A percentile compares a stretch with the other conserved stretches of the same genome.
phyloP scores from a whole-genome alignment of 371 early-diverging fungal genomes.

The Zychaea mexicana region DNA sequence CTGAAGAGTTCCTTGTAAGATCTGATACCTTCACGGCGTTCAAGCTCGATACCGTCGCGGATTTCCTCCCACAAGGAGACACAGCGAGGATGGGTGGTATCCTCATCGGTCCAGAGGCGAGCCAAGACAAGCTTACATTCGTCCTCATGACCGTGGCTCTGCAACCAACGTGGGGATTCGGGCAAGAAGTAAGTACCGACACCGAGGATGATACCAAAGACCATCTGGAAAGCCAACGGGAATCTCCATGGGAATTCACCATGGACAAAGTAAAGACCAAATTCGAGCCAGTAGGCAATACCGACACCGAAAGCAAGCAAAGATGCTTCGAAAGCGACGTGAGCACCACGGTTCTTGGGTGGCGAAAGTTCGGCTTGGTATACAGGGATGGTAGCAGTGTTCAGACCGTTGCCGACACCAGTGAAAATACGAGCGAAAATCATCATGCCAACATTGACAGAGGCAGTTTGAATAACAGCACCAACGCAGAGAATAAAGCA shows the following conservation, averaged over 20 bases:
- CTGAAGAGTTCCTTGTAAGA: slow-evolving; percentile 48
- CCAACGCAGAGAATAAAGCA: slow-evolving; percentile 35
- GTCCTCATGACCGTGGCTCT: slow-evolving; percentile 44
- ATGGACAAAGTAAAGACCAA: slow-evolving; percentile 33
- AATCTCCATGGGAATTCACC: slow-evolving; percentile 48
- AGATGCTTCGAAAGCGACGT: slow-evolving; percentile 42
- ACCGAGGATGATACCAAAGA: slow-evolving; percentile 45
- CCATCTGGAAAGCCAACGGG: slow-evolving; percentile 47
- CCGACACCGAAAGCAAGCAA: slow-evolving; percentile 37
- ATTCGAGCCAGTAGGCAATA: slow-evolving; percentile 47
- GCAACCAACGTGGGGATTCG: slow-evolving; percentile 63
- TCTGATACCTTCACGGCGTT: slow-evolving; percentile 44
- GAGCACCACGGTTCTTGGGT: slow-evolving; percentile 44
- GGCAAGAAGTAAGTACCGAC: slow-evolving; percentile 50
- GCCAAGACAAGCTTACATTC: slow-evolving; percentile 43
- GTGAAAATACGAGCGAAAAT: slow-evolving; percentile 49
- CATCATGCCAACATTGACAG: slow-evolving; percentile 37
- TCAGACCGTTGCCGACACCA: slow-evolving; percentile 53
- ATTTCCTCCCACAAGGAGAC: slow-evolving; percentile 51
- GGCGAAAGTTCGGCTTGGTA: slow-evolving; percentile 54
- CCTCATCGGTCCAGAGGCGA: slow-evolving; percentile 48
- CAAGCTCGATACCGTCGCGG: slow-evolving; percentile 48
- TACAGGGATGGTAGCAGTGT: slow-evolving; percentile 51
- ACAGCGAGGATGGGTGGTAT: slow-evolving; percentile 45
- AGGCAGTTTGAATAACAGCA: slow-evolving; percentile 35